Conservation (phyloP, 306 rosid genomes). For the Leucaena leucocephala region DNA sequence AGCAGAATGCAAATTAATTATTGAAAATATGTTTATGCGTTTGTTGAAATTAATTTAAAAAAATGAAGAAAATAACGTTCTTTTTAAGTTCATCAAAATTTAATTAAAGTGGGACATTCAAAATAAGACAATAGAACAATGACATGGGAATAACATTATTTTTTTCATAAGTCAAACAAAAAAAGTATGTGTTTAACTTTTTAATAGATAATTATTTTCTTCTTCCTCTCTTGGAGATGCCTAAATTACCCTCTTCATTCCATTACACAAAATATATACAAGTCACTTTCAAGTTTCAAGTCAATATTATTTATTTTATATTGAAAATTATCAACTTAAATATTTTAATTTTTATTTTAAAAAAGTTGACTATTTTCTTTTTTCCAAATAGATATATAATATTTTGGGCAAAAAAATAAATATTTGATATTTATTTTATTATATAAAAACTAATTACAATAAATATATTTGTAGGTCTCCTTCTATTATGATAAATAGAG, state of each 20-base stretch:
- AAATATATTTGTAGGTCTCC: no score
- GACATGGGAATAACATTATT: background rate
- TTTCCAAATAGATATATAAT: no score
- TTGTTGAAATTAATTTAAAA: background rate
- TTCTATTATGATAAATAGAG: no score
- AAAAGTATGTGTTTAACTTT: background rate
- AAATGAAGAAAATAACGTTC: background rate
- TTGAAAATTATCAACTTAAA: no score
- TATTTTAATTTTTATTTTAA: no score
- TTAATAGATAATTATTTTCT: background rate
- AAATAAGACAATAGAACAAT: background rate
- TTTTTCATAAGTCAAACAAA: background rate
- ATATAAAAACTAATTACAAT: no score
- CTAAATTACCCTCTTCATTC: background rate
- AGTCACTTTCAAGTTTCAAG: background rate
- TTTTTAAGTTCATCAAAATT: background rate
- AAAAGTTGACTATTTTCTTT: no score
- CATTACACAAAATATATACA: background rate
- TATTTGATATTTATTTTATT: no score
- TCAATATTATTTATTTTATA: background rate
- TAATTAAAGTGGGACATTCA: background rate
- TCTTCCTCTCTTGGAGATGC: background rate
- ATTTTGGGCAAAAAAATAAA: no score
- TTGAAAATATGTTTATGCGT: background rate
- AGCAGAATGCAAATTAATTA: background rate